Conservation (phyloP, 1,284 basidiomycete species). For the Puccinia horiana region DNA sequence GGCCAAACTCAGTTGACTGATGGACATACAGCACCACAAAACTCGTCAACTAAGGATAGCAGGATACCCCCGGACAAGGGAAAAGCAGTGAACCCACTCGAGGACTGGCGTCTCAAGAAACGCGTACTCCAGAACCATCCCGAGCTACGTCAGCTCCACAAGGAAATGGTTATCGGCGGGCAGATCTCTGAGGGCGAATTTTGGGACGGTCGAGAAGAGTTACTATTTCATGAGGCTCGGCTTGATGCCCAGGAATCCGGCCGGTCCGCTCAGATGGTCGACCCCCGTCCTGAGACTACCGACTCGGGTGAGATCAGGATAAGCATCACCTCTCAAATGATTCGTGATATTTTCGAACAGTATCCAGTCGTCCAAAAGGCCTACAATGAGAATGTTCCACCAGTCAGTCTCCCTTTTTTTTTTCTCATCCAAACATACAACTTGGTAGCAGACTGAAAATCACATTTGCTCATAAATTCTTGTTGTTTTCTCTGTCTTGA, state of each 20-base stretch:
- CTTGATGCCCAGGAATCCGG: constrained; percentile 74
- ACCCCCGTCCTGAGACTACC: constrained; percentile 78
- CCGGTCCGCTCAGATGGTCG: constrained; percentile 79
- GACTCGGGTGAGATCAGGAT: constrained; percentile 78
- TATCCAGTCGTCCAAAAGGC: constrained; percentile 91
- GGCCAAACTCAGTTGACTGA: constrained; percentile 59
- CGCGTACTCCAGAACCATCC: constrained; percentile 74
- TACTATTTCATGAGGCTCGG: constrained; percentile 71
- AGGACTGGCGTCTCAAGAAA: constrained; percentile 65
- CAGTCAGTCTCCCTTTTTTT: constrained; percentile 17
- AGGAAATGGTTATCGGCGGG: constrained; percentile 77
- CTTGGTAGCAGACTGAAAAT: not conserved
- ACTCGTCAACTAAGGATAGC: constrained; percentile 53
- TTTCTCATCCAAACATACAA: not conserved
- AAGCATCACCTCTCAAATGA: constrained; percentile 85
- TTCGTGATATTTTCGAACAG: constrained; percentile 95
- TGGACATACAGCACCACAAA: constrained; percentile 50
- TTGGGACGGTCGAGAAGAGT: constrained; percentile 87
- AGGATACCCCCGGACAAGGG: constrained; percentile 45
- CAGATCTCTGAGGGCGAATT: constrained; percentile 89
- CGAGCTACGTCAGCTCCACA: constrained; percentile 74
- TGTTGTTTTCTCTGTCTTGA: not conserved
- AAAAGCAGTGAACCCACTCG: constrained; percentile 54
- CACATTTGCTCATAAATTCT: not conserved
- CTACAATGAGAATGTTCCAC: constrained; percentile 87